Evolutionary conservation across 352 stramenopile genomes (phyloP), one percentile per base, ranked within the genome.

Genomic region (Pythium aristosporum): DNA sequence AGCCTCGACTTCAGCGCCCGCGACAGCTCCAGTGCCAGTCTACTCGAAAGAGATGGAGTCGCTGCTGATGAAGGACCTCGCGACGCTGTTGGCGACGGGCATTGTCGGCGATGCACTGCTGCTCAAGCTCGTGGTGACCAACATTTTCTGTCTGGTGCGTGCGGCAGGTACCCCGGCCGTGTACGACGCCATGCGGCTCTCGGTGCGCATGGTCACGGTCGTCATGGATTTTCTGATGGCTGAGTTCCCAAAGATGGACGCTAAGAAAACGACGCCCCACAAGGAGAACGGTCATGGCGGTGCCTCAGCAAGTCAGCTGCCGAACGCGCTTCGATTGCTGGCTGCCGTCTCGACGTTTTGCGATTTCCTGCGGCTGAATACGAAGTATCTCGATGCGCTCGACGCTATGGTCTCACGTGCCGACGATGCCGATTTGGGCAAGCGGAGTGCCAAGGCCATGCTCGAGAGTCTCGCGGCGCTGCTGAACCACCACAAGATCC

Each of bases 111-210:
- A 94, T 49, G 78, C 83, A 21, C 64, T 94, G 53, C 62, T 94
- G 69, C 72, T 94, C 47, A 94, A 92, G 57, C 39, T 94, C 12
- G 72, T 92, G 32, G 77, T 85, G n/a, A 92, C 70, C 37, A 91
- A 92, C 65, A 74, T 94, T 3, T 92, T 92, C 57, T 92, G 80
- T 41, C 54, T 89, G 30, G 71, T 80, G 49, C 80, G 76, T 1
- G 67, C 82, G 12, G 28, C 48, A 2, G 61, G 63, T 2, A 74
- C 63, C 13, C 69, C 65, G 8, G 55, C 60, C 10, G 65, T 71
- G 32, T 68, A 82, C 10, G 79, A 92, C 47, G 77, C 83, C 8
- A 47, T 94, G 46, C 73, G 80, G n/a, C 67, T 94, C 21, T 67
- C 81, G 16, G 65, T 83, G 42, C 67, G 70, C 13, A 82, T 71